Conservation (phyloP, 177 flowering plant genomes). For the Vitis hybrid region DNA sequence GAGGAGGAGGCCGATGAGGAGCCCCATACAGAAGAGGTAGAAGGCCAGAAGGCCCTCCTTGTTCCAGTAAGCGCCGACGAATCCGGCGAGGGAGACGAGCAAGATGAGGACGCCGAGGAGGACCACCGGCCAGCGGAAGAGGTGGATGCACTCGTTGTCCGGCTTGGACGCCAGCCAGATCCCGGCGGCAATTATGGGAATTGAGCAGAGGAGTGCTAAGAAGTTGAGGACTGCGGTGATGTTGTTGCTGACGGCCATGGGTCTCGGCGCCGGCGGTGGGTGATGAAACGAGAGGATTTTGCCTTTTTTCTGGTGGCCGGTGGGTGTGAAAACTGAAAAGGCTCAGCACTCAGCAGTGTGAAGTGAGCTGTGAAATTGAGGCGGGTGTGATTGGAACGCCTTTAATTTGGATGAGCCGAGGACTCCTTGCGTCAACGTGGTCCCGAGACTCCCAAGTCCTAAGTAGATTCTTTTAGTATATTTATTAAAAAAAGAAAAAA, state of each 20-base stretch:
- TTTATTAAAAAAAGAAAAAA: too few species aligned
- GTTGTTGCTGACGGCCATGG: constrained; percentile 79
- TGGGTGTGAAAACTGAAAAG: too few species aligned
- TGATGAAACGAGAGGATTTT: too few species aligned
- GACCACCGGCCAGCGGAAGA: constrained; percentile 78
- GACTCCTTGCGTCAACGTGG: too few species aligned
- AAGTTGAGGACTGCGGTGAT: constrained; percentile 70
- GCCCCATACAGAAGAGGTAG: constrained; percentile 76
- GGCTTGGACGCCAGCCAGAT: constrained; percentile 85
- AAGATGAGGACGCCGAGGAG: constrained; percentile 72
- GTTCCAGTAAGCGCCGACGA: constrained; percentile 84
- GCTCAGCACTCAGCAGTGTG: too few species aligned
- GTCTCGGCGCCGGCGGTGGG: too few species aligned
- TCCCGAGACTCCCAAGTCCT: too few species aligned
- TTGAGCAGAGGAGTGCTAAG: constrained; percentile 73
- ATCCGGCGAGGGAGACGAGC: constrained; percentile 75
- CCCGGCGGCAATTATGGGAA: constrained; percentile 78
- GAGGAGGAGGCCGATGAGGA: constrained; percentile 63
- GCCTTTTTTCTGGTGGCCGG: too few species aligned
- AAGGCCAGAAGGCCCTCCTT: constrained; percentile 60
- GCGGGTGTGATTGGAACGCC: too few species aligned
- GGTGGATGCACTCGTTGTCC: constrained; percentile 74
- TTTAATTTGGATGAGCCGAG: too few species aligned
- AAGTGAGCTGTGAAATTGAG: too few species aligned
- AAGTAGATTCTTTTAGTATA: too few species aligned